A percentile compares a stretch with the other conserved stretches of the same genome.
These are phyloP conservation scores for Solanum hybrid DNA, from an alignment of 305 asterid genomes.

Conservation along the genomic window DNA sequence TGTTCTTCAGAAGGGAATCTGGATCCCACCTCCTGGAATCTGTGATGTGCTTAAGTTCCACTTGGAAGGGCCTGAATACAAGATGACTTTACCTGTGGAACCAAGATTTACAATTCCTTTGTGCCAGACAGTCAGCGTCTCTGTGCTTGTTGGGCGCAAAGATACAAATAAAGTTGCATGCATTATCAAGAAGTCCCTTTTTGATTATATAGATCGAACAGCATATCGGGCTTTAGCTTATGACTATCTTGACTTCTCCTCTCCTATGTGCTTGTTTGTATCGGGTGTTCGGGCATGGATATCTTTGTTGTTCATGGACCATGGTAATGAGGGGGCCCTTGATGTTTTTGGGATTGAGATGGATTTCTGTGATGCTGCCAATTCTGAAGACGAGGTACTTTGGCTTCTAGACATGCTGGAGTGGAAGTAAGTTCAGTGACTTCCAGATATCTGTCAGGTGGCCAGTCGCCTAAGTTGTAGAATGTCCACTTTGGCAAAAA, in stretches of 20 bases:
- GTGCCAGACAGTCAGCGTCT: constrained; percentile 60
- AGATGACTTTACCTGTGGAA: constrained; percentile 76
- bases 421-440: constrained; percentile 55
- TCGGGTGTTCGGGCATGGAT: constrained; percentile 88
- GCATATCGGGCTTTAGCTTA: constrained; percentile 78
- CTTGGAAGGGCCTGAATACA: constrained; percentile 69
- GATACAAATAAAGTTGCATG: constrained; percentile 72
- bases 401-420: constrained; percentile 97
- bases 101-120: constrained; percentile 66
- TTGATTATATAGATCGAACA: constrained; percentile 83
- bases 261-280: constrained; percentile 80
- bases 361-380: constrained; percentile 91
- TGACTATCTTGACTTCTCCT: constrained; percentile 83
- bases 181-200: constrained; percentile 59
- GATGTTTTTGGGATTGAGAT: constrained; percentile 87
- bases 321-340: constrained; percentile 47
- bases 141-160: constrained; percentile 68
- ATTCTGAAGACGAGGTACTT: constrained; percentile 57
- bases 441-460: not conserved
- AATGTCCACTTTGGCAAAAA: not conserved
- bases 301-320: constrained; percentile 80
- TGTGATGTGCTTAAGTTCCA: constrained; percentile 61
- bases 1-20: constrained; percentile 46
- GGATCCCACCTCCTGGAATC: constrained; percentile 65
- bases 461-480: not conserved